Base-by-base conservation (phyloP, 768 basidiomycete genomes). In the Baorangia bicolor region DNA sequence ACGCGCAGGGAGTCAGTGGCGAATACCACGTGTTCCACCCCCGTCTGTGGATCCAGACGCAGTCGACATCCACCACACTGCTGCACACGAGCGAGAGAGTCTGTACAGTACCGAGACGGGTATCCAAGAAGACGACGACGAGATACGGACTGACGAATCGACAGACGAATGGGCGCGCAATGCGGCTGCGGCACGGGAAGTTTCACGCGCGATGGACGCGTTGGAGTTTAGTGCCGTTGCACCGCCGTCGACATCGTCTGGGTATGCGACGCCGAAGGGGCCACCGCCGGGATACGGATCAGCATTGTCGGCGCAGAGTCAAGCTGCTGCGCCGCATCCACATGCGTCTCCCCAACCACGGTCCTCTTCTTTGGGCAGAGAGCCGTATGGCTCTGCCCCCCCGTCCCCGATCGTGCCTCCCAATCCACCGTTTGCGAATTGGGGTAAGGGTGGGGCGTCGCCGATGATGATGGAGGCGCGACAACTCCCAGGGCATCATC, bases 141-240 rank as follows among this genome's bases (percentile, higher is more conserved):
- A 78, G 31, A 31, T n/a, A 21, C 48, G 38, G n/a, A 61, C 55
- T 13, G 60, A 56, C 6, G 63, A 65, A 53, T 56, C 52, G 5
- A 75, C 79, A 9, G 80, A 85, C 12, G 85, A 87, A 59, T 73
- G 68, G 4, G 76, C 75, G n/a, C 76, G 81, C 28, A 82, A 86
- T 60, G 83, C 81, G 2, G 88, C 87, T 18, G 87, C 85, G 27
- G 87, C 87, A 5, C 78, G 83, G 18, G 87, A 87, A 66, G 77
- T 91, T 1, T 80, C 80, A 13, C 78, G 81, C 13, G 89, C 88
- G 64, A 62, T 89, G 46, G 84, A 87, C 53, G 75, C 82, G 20
- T 69, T 89, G 18, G 77, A 74, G 53, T 79, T 77, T 57, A 70
- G 60, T 51, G 66, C 76, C 1, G 64, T 66, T 46, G 53, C 56